Evolutionary conservation across 2,329 filamentous ascomycete genomes (phyloP), one percentile per base, ranked within the genome.

Genomic region (Fonsecaea monophora): DNA sequence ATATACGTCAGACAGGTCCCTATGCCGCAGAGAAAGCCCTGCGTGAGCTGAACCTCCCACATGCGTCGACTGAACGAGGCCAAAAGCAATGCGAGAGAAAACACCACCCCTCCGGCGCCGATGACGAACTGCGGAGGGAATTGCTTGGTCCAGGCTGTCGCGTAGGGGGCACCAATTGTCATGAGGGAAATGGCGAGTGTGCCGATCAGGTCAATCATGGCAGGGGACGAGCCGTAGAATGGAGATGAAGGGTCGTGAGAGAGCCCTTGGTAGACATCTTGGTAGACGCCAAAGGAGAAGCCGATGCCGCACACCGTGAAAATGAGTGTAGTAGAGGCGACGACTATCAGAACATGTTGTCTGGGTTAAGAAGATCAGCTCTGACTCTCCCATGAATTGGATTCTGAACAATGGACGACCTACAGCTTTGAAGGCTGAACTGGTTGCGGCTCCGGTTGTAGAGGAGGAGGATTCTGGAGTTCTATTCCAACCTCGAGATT

Each of bases 1-100:
- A 87, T 85, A 71, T 87, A 88, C 2, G 87, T 76, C 68, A 88
- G 87, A 0, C 86, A 87, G 81, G 88, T 87, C 0, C 87, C 86
- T 71, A 83, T 81, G 7, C 87, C 87, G 70, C 88, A 88, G 69
- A 85, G 87, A 9, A 88, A 77, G 2, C 87, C 86, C 71, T 89
- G 87, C 30, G 80, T 82, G 1, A 89, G 80, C 66, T 87, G 87
- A 5, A 89, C 78, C 34, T 89, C 86, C 86, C 86, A 89, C 8
- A 88, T 79, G 66, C 86, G 86, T 53, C 74, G 70, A 18, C 78
- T 74, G 57, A 79, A 78, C 32, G 73, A 75, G 3, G 78, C 77
- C 6, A 77, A 68, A 18, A 78, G 54, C 2, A 73, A 68, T 3
- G 76, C 75, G 0, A 77, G 62, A 1, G 72, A 74, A 56, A 78